A percentile compares a stretch with the other conserved stretches of the same genome.
phyloP scores from a whole-genome alignment of 192 early-diverging fungal genomes.

The Entomortierella chlamydospora region DNA sequence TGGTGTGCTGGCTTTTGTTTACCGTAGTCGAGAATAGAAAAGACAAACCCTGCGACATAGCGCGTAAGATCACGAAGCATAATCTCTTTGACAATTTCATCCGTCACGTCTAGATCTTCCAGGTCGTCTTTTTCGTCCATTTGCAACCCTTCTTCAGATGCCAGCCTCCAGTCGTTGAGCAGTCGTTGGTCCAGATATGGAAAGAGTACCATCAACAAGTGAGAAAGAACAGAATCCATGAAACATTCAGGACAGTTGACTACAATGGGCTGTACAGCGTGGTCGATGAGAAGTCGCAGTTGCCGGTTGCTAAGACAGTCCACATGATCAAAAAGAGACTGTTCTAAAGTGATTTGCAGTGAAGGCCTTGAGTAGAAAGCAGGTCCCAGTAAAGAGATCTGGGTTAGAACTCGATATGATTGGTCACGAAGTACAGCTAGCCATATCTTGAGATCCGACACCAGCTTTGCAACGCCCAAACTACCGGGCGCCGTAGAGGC shows the following conservation, averaged over 20 bases:
- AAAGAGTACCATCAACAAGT: constrained; percentile 34
- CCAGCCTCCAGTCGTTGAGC: constrained; percentile 36
- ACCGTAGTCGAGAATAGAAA: constrained; percentile 25
- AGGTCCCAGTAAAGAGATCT: constrained; percentile 30
- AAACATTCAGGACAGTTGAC: constrained; percentile 33
- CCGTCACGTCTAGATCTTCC: constrained; percentile 37
- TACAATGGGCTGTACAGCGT: constrained; percentile 35
- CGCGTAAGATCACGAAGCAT: constrained; percentile 37
- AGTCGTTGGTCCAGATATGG: constrained; percentile 51
- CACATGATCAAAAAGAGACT: constrained; percentile 50
- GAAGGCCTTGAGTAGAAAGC: constrained; percentile 48
- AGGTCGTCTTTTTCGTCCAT: constrained; percentile 37
- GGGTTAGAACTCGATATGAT: constrained; percentile 37
- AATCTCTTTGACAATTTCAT: constrained; percentile 38
- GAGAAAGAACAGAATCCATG: constrained; percentile 25
- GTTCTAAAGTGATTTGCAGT: constrained; percentile 21
- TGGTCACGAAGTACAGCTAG: constrained; percentile 26
- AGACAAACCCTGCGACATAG: constrained; percentile 18
- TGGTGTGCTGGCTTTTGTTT: background rate
- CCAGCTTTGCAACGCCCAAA: constrained; percentile 3
- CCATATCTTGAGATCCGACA: constrained; percentile 36
- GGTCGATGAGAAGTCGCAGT: constrained; percentile 26
- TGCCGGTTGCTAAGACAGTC: constrained; percentile 43
- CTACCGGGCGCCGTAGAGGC: background rate
- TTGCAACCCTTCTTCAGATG: constrained; percentile 35